phyloP scores from a whole-genome alignment of 805 yeast genomes.

The Groenewaldozyma salmanticensis region DNA sequence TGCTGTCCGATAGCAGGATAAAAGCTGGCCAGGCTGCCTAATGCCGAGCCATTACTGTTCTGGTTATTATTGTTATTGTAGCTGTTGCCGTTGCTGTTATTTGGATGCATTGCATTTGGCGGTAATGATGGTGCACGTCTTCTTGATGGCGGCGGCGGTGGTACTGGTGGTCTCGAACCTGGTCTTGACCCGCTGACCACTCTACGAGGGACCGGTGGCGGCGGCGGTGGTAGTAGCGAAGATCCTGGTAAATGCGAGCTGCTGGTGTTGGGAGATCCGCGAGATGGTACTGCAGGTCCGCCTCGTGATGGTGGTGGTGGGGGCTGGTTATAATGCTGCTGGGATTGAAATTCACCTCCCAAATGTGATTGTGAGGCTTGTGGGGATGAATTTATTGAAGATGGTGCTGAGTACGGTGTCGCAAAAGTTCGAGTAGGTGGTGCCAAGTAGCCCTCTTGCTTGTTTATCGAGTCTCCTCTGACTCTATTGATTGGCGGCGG shows the following conservation, averaged over 20 bases:
- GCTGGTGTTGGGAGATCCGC: constrained; percentile 6
- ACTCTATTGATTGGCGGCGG: constrained; percentile 3
- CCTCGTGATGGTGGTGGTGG: neutral
- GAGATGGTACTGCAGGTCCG: constrained; percentile 4
- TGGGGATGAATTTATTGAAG: neutral
- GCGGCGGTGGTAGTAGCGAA: constrained; percentile 10
- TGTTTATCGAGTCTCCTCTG: too few relatives aligned
- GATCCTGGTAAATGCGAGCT: constrained; percentile 1
- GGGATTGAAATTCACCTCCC: constrained; percentile 4
- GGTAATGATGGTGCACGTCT: too few relatives aligned
- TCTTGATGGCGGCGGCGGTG: constrained; percentile 17
- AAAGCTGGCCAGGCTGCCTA: too few relatives aligned
- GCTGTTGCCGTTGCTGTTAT: too few relatives aligned
- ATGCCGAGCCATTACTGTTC: too few relatives aligned
- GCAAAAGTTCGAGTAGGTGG: neutral
- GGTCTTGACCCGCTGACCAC: constrained; percentile 2
- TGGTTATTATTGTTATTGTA: too few relatives aligned
- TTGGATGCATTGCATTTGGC: too few relatives aligned
- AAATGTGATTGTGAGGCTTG: constrained; percentile 1
- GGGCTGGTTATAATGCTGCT: constrained; percentile 1
- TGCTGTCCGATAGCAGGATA: neutral
- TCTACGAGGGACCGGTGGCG: constrained; percentile 15
- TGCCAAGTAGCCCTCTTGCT: too few relatives aligned
- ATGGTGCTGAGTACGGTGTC: neutral
- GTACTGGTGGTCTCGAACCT: constrained; percentile 5